Evolutionary conservation across 2,329 filamentous ascomycete species (phyloP).

Genomic region (Hirsutella rhossiliensis): DNA sequence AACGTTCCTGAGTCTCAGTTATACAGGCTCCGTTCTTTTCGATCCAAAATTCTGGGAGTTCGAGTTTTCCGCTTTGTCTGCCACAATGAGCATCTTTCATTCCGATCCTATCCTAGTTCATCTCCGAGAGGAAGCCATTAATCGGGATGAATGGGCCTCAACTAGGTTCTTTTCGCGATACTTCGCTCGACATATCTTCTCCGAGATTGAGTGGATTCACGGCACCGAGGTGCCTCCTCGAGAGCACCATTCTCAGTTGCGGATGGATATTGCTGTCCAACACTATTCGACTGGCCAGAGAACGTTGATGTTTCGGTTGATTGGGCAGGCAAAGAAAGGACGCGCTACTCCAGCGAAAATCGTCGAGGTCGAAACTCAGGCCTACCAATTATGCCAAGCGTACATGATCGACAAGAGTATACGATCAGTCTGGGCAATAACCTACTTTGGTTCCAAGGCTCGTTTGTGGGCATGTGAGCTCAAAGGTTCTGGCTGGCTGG

Average conservation of each 20-base stretch:
- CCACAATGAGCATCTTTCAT: neutral
- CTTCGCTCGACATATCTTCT: neutral
- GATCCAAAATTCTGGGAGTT: no score
- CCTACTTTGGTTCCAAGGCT: no score
- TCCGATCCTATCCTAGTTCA: neutral
- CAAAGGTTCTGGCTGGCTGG: neutral
- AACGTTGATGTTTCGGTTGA: neutral
- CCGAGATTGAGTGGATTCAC: neutral
- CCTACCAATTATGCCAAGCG: neutral
- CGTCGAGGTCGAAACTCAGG: neutral
- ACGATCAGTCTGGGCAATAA: conserved; percentile 1
- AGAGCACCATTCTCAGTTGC: neutral
- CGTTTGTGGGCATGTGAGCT: neutral
- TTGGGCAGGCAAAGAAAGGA: neutral
- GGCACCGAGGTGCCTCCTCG: neutral
- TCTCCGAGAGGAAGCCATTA: neutral
- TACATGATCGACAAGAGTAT: neutral
- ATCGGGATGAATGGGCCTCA: neutral
- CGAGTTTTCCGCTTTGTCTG: neutral
- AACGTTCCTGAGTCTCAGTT: neutral
- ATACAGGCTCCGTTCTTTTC: no score
- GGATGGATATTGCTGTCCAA: neutral
- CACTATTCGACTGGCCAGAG: neutral
- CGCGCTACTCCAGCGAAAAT: neutral
- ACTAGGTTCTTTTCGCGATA: neutral